Base-by-base conservation (phyloP, 176 grass and related monocot genomes). In the maize (Zea mays) region DNA sequence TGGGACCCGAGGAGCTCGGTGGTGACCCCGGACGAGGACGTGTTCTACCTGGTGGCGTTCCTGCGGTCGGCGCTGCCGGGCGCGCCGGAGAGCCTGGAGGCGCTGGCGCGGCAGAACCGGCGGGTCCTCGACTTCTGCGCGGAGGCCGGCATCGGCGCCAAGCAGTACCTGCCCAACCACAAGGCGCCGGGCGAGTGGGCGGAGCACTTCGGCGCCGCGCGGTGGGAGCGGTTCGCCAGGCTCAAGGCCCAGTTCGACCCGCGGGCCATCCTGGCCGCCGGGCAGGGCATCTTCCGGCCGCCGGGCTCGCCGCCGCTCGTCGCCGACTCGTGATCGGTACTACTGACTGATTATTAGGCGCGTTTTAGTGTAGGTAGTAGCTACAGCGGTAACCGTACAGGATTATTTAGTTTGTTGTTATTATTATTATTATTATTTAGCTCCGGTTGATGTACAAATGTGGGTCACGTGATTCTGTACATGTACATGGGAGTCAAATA, bases 31-130 rank as follows among this genome's bases (percentile, higher is more conserved):
- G 89, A 92, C 27, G 96, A 99, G 81, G 87, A 93, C 6, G 81
- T 95, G 70, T 99, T 99, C 90, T 99, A 99, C 85, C 83, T 99
- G 68, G 96, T 95, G 62, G 92, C 87, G 44, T 95, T 99, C 84
- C 82, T 95, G 33, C 83, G 92, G 65, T 99, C 90, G 20, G 96
- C 90, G 17, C 38, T 95, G 51, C 92, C 90, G 0, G 81, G 83
- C 61, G 81, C 81, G 45, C n/a, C 77, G 40, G 81, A 85, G 61
- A 95, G 57, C 67, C 47, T 99, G 0, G 85, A 85, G 37, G 75
- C 81, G 42, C 80, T 99, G 50, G 89, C 15, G 27, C 60, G 51
- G 12, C 96, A 99, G 88, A 99, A 99, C 84, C 77, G 62, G n/a
- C 63, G 60, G 72, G 95, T 95, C 37, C 67, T 99, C 9, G 78